Percentiles rank a stretch among this genome's conserved stretches.
These are phyloP conservation scores for Garcia nutans DNA, from an alignment of 345 rosid species.

Conservation along the genomic window DNA sequence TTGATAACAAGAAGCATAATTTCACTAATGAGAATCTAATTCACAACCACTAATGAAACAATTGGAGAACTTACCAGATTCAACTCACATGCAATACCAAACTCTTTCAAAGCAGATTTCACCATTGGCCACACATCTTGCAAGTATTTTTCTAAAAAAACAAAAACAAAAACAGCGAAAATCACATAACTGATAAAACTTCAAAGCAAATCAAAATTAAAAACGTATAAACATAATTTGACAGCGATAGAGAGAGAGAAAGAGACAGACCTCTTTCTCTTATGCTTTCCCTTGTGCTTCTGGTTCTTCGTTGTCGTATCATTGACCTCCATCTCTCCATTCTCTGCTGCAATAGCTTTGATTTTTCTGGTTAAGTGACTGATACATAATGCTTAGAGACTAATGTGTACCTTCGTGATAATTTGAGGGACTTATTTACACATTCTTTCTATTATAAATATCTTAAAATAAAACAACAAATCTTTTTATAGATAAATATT, in stretches of 20 bases:
- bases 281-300: constrained; percentile 77
- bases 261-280: constrained; percentile 57
- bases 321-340: constrained; percentile 17
- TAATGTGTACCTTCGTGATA: too few species aligned
- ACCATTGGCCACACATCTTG: constrained; percentile 85
- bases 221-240: background rate
- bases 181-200: background rate
- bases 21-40: too few species aligned
- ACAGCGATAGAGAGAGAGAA: background rate
- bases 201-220: background rate
- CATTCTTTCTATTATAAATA: too few species aligned
- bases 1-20: too few species aligned
- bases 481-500: too few species aligned
- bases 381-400: background rate
- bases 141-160: constrained; percentile 64
- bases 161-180: background rate
- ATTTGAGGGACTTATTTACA: too few species aligned
- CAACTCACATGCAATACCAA: constrained; percentile 63
- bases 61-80: constrained; percentile 51
- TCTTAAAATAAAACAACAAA: too few species aligned
- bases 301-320: constrained; percentile 18
- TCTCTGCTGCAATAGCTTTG: background rate
- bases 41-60: background rate
- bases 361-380: background rate
- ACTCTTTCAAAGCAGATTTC: constrained; percentile 70